These are phyloP conservation scores for Handroanthus guayacan DNA, from an alignment of 257 asterid genomes.

Conservation along the genomic window DNA sequence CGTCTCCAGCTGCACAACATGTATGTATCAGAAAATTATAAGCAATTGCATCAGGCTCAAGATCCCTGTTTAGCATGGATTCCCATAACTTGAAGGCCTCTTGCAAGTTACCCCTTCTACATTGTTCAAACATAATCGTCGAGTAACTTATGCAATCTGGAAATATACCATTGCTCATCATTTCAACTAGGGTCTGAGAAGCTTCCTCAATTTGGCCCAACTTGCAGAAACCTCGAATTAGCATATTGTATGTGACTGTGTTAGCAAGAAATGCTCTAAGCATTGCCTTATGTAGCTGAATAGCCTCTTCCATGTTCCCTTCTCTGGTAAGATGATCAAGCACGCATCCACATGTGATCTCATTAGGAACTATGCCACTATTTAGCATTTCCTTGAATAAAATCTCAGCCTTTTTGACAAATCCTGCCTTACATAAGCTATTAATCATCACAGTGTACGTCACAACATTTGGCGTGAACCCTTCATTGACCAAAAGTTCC, in stretches of 20 bases:
- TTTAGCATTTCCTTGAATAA: slow-evolving; percentile 67
- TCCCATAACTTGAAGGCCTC: slow-evolving; percentile 77
- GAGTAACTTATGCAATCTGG: slow-evolving; percentile 88
- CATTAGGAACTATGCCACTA: slow-evolving; percentile 68
- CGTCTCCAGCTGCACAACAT: slow-evolving; percentile 71
- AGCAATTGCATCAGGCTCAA: slow-evolving; percentile 82
- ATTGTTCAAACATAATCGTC: slow-evolving; percentile 62
- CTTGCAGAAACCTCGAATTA: slow-evolving; percentile 82
- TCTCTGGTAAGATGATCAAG: slow-evolving; percentile 73
- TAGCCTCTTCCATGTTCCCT: slow-evolving; percentile 76
- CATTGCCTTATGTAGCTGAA: slow-evolving; percentile 65
- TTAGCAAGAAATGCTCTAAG: slow-evolving; percentile 57
- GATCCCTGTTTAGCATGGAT: slow-evolving; percentile 60
- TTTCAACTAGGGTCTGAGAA: slow-evolving; percentile 51
- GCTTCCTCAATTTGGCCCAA: slow-evolving; percentile 67
- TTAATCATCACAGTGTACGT: slow-evolving; percentile 76
- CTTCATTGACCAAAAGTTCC: slow-evolving; percentile 79
- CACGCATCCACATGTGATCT: slow-evolving; percentile 78
- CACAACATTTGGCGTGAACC: slow-evolving; percentile 64
- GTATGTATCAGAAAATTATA: slow-evolving; percentile 70
- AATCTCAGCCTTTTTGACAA: slow-evolving; percentile 60
- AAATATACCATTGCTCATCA: slow-evolving; percentile 57
- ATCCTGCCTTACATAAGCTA: slow-evolving; percentile 71
- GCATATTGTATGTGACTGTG: slow-evolving; percentile 74
- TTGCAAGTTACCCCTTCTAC: slow-evolving; percentile 69